Percentiles rank a stretch among this genome's conserved stretches.
Conservation (phyloP, 768 basidiomycete genomes). For the Pholiota conissans region DNA sequence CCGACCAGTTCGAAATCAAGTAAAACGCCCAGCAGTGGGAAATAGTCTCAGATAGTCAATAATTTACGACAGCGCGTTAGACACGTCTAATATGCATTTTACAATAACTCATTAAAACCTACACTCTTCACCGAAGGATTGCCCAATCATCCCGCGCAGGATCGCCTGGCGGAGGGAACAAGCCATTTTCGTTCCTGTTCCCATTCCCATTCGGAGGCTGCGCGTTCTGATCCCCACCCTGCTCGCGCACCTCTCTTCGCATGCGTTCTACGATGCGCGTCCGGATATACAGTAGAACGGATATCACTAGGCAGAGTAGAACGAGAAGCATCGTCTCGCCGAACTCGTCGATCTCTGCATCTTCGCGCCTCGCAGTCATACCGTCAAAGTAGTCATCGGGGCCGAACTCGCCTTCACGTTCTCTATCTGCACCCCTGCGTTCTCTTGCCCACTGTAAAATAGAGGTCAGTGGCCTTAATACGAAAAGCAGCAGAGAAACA, state of each 20-base stretch:
- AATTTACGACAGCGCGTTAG: too few relatives aligned
- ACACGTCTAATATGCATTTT: neutral
- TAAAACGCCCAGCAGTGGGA: too few relatives aligned
- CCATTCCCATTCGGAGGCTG: conserved; percentile 29
- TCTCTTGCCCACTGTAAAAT: conserved; percentile 71
- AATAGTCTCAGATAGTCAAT: too few relatives aligned
- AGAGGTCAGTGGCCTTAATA: conserved; percentile 3
- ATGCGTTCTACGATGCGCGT: conserved; percentile 75
- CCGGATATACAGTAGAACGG: conserved; percentile 74
- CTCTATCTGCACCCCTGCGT: conserved; percentile 67
- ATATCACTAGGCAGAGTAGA: conserved; percentile 69
- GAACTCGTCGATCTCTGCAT: conserved; percentile 70
- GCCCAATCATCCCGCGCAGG: conserved; percentile 69
- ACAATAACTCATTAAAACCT: conserved; percentile 13
- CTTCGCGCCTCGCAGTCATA: conserved; percentile 54
- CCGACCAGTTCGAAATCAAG: too few relatives aligned
- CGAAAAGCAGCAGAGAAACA: conserved; percentile 15
- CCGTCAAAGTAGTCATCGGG: conserved; percentile 85
- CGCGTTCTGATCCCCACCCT: conserved; percentile 34
- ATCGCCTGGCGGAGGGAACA: conserved; percentile 65
- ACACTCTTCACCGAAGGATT: conserved; percentile 46
- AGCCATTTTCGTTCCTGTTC: conserved; percentile 25
- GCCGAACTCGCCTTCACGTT: conserved; percentile 72
- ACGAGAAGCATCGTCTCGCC: conserved; percentile 80
- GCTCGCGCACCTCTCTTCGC: conserved; percentile 60